Evolutionary conservation across 129 eudicot genomes (phyloP).

Genomic region (Smallanthus sonchifolius): DNA sequence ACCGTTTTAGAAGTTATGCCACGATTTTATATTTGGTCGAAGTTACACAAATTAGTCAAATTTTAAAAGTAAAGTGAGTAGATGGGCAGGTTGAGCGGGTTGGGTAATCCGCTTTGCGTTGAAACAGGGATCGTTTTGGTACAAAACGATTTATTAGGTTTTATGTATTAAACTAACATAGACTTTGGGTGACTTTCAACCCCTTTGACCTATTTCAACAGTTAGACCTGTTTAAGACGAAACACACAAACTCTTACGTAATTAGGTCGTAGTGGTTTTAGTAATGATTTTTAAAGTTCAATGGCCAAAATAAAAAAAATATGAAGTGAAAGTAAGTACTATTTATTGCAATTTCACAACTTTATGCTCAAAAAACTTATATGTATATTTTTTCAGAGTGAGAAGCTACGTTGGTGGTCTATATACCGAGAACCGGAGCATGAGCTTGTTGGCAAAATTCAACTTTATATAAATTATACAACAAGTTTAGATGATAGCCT

Average conservation of each 20-base stretch:
- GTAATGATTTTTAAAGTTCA: background rate
- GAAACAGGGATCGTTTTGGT: background rate
- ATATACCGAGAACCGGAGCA: constrained; percentile 82
- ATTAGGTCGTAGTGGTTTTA: background rate
- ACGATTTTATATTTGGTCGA: background rate
- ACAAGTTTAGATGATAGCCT: constrained; percentile 65
- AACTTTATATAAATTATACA: constrained; percentile 61
- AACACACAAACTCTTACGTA: background rate
- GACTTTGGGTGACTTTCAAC: constrained; percentile 10
- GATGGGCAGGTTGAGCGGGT: background rate
- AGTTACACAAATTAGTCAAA: background rate
- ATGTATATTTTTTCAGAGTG: constrained; percentile 40
- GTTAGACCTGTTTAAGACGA: background rate
- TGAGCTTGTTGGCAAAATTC: constrained; percentile 76
- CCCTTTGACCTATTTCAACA: background rate
- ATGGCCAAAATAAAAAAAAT: background rate
- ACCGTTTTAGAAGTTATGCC: constrained; percentile 17
- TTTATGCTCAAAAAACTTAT: constrained; percentile 10
- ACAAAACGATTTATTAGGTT: background rate
- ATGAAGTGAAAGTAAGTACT: background rate
- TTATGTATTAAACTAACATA: background rate
- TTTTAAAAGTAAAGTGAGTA: background rate
- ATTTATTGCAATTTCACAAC: background rate
- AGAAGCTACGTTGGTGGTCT: constrained; percentile 85
- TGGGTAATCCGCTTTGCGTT: background rate